Base-by-base conservation (phyloP, 257 asterid genomes). In the Coffea canephora region DNA sequence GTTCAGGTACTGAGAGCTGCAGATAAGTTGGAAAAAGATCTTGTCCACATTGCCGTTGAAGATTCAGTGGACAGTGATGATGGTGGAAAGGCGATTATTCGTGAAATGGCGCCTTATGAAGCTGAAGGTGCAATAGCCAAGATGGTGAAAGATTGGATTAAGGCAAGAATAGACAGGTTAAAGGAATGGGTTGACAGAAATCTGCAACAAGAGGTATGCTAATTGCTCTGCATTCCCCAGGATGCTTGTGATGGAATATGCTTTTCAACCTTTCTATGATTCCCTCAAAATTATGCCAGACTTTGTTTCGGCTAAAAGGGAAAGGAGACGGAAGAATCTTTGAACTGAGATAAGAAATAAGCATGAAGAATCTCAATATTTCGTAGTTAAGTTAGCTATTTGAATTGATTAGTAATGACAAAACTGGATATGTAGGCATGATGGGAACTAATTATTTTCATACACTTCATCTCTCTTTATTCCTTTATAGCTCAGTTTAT, bases 41-140 rank as follows among this genome's bases (percentile, higher is more conserved):
- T 96, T 69, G 99, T 96, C 78, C 96, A 86, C 81, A 91, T 90
- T 84, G 99, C 99, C 54, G 99, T 96, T 79, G 97, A 94, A 87
- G 99, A 96, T 88, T 90, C 99, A 36, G 99, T 96, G 78, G 98
- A 96, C 49, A 90, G 99, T 74, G 99, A 94, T 85, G 99, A 96
- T 91, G 99, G 99, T 61, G 99, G 99, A 74, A 96, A 96, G 88
- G 97, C 96, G 83, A 93, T 95, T 78, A 92, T 96, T 31, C 98
- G 99, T 45, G 99, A 96, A 90, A 96, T 96, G 99, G 97, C 97
- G 67, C 99, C 99, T 79, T 96, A 82, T 83, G 99, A 96, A 87
- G 98, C 98, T 81, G 97, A 96, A 87, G 92, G 94, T 78, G 96
- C 88, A 19, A 94, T 96, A 41, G 97, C 94, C 75, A 91, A 89